Evolutionary conservation across 2,329 filamentous ascomycete genomes (phyloP).

Genomic region (Cercospora canescens): DNA sequence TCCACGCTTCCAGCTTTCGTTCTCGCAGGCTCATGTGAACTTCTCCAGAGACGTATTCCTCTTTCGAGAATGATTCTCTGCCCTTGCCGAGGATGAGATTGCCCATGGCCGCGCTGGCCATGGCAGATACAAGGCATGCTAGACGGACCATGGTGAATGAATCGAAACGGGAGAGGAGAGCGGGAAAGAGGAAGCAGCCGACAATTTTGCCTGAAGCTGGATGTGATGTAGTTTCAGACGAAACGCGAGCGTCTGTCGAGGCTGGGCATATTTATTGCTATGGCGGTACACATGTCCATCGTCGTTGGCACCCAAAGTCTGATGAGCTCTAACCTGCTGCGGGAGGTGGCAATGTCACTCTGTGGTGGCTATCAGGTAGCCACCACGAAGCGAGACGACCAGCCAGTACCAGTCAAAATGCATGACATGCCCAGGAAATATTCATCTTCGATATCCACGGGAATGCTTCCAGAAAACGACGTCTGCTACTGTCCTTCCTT

Average conservation of each 20-base stretch:
- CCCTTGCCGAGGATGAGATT: background rate
- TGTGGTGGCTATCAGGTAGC: slow-evolving; percentile 2
- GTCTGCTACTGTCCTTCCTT: background rate
- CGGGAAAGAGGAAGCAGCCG: background rate
- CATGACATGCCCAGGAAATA: background rate
- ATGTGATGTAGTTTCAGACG: background rate
- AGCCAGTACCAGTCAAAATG: background rate
- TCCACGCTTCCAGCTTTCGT: background rate
- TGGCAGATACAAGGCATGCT: background rate
- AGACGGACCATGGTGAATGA: background rate
- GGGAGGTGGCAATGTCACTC: background rate
- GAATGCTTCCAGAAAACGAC: background rate
- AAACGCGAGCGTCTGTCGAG: background rate
- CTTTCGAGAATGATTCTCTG: slow-evolving; percentile 2
- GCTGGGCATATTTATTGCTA: background rate
- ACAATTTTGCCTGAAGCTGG: background rate
- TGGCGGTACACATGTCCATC: background rate
- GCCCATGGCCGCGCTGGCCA: background rate
- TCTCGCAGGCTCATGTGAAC: background rate
- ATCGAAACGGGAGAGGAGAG: background rate
- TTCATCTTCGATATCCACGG: background rate
- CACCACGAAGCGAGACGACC: background rate
- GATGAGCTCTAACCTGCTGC: background rate
- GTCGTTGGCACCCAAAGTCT: background rate
- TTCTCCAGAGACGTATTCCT: slow-evolving; percentile 3